These are phyloP conservation scores for Candida easanensis DNA, from an alignment of 805 yeast genomes.

Conservation along the genomic window DNA sequence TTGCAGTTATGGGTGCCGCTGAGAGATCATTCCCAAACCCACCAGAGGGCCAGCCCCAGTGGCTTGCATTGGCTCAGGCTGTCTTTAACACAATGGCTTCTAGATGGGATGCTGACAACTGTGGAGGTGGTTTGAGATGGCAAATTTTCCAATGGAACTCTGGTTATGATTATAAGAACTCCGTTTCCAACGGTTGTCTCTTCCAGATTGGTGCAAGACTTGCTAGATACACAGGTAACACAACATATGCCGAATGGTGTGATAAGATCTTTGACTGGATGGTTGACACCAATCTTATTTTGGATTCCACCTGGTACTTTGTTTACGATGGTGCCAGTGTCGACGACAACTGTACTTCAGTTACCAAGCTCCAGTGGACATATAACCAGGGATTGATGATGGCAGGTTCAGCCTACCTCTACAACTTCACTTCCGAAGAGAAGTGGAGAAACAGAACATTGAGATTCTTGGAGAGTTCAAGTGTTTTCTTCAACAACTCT, in stretches of 20 bases:
- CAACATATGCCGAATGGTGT: slow-evolving; percentile 70
- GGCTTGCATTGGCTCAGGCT: slow-evolving; percentile 81
- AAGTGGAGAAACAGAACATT: slow-evolving; percentile 57
- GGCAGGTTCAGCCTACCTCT: slow-evolving; percentile 67
- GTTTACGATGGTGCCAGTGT: slow-evolving; percentile 64
- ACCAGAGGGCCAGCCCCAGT: slow-evolving; percentile 51
- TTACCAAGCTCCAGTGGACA: slow-evolving; percentile 63
- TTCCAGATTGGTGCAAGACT: slow-evolving; percentile 81
- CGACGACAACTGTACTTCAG: slow-evolving; percentile 45
- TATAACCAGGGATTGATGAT: slow-evolving; percentile 71
- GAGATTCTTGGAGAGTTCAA: slow-evolving; percentile 44
- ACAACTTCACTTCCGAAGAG: slow-evolving; percentile 56
- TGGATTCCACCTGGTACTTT: slow-evolving; percentile 35
- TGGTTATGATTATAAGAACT: slow-evolving; percentile 83
- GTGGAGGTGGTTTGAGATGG: slow-evolving; percentile 87
- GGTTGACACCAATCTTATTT: slow-evolving; percentile 43
- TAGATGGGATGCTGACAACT: slow-evolving; percentile 67
- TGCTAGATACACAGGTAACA: slow-evolving; percentile 74
- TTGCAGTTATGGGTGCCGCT: slow-evolving; percentile 80
- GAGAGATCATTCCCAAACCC: slow-evolving; percentile 82
- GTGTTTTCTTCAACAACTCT: slow-evolving; percentile 54
- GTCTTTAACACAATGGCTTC: slow-evolving; percentile 80
- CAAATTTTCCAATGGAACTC: slow-evolving; percentile 87
- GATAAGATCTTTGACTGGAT: slow-evolving; percentile 78
- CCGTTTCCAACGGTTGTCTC: slow-evolving; percentile 83